Conservation (phyloP, 345 rosid genomes). For the Carallia pectinifolia region DNA sequence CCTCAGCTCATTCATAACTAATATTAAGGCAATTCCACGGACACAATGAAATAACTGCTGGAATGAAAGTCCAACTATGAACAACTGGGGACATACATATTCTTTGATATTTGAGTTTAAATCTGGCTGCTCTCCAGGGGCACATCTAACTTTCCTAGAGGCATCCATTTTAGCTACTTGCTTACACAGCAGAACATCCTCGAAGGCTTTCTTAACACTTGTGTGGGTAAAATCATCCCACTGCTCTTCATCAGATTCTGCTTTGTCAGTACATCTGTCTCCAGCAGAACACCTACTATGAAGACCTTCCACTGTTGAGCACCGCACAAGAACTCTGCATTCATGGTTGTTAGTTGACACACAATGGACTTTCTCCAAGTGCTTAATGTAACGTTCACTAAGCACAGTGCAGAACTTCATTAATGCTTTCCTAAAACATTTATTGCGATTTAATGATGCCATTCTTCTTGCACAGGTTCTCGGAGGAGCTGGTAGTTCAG, state of each 20-base stretch:
- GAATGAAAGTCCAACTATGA: not conserved
- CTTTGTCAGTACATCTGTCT: conserved; percentile 34
- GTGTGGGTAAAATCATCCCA: conserved; percentile 87
- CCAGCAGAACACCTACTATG: conserved; percentile 17
- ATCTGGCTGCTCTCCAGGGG: conserved; percentile 51
- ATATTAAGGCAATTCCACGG: not conserved
- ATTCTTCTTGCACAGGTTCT: conserved; percentile 64
- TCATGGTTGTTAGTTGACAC: conserved; percentile 28
- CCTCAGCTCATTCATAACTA: not conserved
- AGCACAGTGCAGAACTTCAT: conserved; percentile 82
- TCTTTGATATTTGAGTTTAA: conserved; percentile 38
- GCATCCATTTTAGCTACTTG: conserved; percentile 57
- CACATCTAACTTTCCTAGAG: conserved; percentile 43
- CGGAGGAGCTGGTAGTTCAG: conserved; percentile 69
- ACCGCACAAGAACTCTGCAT: conserved; percentile 35
- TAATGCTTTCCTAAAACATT: conserved; percentile 59
- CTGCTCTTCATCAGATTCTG: conserved; percentile 40
- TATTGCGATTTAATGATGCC: conserved; percentile 50
- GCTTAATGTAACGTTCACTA: conserved; percentile 61
- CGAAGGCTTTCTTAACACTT: conserved; percentile 52
- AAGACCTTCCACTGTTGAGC: conserved; percentile 24
- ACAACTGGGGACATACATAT: conserved; percentile 37
- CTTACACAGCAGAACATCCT: conserved; percentile 67
- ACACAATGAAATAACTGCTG: not conserved
- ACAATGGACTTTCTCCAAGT: conserved; percentile 51